Conservation (phyloP, 768 basidiomycete genomes). For the Filobasidium wieringae region DNA sequence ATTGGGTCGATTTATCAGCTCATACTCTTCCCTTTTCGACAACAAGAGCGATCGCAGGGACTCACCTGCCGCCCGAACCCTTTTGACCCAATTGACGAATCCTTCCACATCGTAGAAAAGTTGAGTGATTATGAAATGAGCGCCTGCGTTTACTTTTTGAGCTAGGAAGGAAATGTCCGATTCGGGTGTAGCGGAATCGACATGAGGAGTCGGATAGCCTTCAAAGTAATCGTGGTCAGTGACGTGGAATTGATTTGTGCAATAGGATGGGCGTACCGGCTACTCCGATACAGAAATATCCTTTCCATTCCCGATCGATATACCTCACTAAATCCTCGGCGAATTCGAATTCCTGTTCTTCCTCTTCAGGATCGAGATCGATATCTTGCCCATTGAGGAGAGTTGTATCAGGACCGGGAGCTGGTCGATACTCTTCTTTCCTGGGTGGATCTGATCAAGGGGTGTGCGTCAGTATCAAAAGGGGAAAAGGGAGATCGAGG, state of each 20-base stretch:
- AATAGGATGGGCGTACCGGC: conserved; percentile 51
- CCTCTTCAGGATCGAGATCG: not conserved
- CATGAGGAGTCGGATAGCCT: conserved; percentile 61
- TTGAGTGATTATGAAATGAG: conserved; percentile 91
- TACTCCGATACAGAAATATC: conserved; percentile 86
- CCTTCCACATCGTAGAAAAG: conserved; percentile 90
- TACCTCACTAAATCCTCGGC: conserved; percentile 83
- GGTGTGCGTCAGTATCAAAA: not conserved
- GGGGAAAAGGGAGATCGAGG: not conserved
- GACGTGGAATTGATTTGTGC: not conserved
- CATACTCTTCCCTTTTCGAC: not conserved
- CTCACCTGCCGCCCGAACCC: conserved; percentile 61
- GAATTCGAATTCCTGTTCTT: conserved; percentile 52
- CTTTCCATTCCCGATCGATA: conserved; percentile 69
- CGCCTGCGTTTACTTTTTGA: conserved; percentile 83
- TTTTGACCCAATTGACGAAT: conserved; percentile 67
- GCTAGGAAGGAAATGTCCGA: conserved; percentile 54
- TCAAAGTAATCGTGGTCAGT: not conserved
- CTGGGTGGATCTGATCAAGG: conserved; percentile 67
- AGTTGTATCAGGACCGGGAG: conserved; percentile 50
- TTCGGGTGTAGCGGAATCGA: conserved; percentile 42
- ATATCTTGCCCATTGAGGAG: not conserved
- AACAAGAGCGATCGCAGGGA: conserved; percentile 3
- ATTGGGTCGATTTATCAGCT: not conserved
- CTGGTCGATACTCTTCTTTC: conserved; percentile 85